Conservation (phyloP, 2,329 filamentous ascomycete species). For the Geoglossum cookeanum region DNA sequence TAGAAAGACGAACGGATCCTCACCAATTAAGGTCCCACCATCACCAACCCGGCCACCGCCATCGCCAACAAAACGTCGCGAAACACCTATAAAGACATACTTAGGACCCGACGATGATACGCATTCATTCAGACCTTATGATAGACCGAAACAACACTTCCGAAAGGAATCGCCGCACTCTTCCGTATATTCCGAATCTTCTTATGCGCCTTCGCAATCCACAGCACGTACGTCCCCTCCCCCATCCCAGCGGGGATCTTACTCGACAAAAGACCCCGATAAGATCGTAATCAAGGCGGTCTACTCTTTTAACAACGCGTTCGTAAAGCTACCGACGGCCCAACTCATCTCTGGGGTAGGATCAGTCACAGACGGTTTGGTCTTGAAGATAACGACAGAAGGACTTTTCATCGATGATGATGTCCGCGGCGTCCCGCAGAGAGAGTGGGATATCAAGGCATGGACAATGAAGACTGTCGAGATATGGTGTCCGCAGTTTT, state of each 20-base stretch:
- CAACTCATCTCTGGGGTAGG: conserved; percentile 73
- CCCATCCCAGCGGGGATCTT: conserved; percentile 56
- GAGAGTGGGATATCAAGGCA: conserved; percentile 96
- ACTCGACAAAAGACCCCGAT: conserved; percentile 75
- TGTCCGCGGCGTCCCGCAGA: conserved; percentile 71
- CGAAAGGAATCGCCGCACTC: conserved; percentile 44
- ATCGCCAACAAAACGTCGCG: conserved; percentile 22
- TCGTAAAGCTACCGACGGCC: conserved; percentile 72
- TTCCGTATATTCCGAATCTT: conserved; percentile 63
- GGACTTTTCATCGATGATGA: conserved; percentile 97
- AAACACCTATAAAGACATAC: conserved; percentile 36
- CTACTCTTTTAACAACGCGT: conserved; percentile 80
- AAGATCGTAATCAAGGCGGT: conserved; percentile 94
- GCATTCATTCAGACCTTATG: conserved; percentile 62
- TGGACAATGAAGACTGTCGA: conserved; percentile 92
- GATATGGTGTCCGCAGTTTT: conserved; percentile 57
- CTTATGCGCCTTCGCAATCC: conserved; percentile 68
- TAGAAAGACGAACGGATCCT: conserved; percentile 1
- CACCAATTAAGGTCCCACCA: conserved; percentile 19
- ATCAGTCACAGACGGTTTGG: conserved; percentile 75
- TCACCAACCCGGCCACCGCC: conserved; percentile 22
- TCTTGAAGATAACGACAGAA: conserved; percentile 81
- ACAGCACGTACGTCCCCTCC: conserved; percentile 72
- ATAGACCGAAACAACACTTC: conserved; percentile 39
- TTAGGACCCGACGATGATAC: conserved; percentile 43